phyloP scores from a whole-genome alignment of 1,284 basidiomycete species.

The Rhizopogon hawkerae region DNA sequence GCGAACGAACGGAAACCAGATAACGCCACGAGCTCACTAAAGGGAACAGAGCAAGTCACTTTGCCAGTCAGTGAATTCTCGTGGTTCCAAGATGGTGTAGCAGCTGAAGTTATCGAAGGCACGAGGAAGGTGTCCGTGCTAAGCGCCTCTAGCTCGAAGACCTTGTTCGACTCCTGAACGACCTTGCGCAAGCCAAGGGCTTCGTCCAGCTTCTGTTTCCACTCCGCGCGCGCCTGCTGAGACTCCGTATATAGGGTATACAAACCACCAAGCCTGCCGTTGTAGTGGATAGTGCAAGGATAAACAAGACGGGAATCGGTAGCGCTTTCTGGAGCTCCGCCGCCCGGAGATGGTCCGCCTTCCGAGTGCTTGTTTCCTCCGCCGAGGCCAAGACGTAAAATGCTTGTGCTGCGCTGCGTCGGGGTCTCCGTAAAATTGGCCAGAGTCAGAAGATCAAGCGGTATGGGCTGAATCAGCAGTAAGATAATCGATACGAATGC shows the following conservation, averaged over 20 bases:
- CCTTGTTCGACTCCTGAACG: slow-evolving; percentile 88
- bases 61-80: slow-evolving; percentile 75
- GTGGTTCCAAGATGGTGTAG: slow-evolving; percentile 54
- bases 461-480: slow-evolving; percentile 60
- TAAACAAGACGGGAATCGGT: slow-evolving; percentile 66
- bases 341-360: slow-evolving; percentile 28
- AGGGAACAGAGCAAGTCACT: slow-evolving; percentile 90
- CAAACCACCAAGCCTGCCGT: slow-evolving; percentile 72
- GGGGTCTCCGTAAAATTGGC: slow-evolving; percentile 74
- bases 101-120: slow-evolving; percentile 46
- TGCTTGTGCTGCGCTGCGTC: slow-evolving; percentile 53
- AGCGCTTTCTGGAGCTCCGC: slow-evolving; percentile 27
- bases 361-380: slow-evolving; percentile 33
- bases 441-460: slow-evolving; percentile 76
- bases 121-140: slow-evolving; percentile 80
- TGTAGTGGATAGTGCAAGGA: slow-evolving; percentile 80
- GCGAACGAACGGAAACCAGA: background rate
- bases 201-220: slow-evolving; percentile 86
- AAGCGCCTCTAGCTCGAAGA: slow-evolving; percentile 82
- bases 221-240: slow-evolving; percentile 65
- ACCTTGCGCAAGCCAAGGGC: slow-evolving; percentile 78
- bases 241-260: slow-evolving; percentile 85
- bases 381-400: slow-evolving; percentile 48
- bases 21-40: slow-evolving; percentile 49
- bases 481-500: background rate